phyloP scores from a whole-genome alignment of 129 eudicot genomes.

The Sambucus nigra region DNA sequence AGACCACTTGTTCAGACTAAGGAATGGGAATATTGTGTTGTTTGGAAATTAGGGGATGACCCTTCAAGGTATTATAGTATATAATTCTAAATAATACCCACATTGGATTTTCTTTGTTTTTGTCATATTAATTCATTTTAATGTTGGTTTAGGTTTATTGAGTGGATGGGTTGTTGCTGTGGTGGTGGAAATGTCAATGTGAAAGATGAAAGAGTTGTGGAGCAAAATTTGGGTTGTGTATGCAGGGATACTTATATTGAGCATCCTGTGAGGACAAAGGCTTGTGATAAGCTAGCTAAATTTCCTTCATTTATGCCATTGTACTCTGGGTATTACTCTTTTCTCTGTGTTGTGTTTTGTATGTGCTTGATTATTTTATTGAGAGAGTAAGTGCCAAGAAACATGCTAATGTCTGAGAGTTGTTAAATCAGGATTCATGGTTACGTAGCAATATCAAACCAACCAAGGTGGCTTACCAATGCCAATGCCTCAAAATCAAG shows the following conservation, averaged over 20 bases:
- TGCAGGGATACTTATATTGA: conserved; percentile 48
- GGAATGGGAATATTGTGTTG: conserved; percentile 74
- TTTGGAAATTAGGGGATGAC: conserved; percentile 80
- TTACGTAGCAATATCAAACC: conserved; percentile 57
- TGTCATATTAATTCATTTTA: neutral
- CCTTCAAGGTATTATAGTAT: conserved; percentile 67
- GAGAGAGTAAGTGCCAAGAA: neutral
- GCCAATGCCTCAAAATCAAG: conserved; percentile 19
- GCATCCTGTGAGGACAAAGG: conserved; percentile 40
- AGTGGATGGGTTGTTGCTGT: conserved; percentile 78
- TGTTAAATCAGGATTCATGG: conserved; percentile 57
- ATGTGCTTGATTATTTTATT: neutral
- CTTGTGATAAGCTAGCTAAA: conserved; percentile 46
- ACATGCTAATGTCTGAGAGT: conserved; percentile 7
- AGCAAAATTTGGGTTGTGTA: conserved; percentile 14
- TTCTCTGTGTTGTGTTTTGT: neutral
- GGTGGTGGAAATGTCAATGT: too few species aligned
- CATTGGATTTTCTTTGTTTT: neutral
- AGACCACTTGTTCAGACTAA: conserved; percentile 39
- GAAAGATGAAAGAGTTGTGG: conserved; percentile 31
- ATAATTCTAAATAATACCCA: neutral
- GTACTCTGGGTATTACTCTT: conserved; percentile 54
- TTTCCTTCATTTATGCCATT: conserved; percentile 57
- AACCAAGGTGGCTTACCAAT: conserved; percentile 46
- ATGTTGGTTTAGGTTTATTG: conserved; percentile 40